These are phyloP conservation scores for Astrocystis sublimbata DNA, from an alignment of 495 filamentous ascomycete species.

Conservation along the genomic window DNA sequence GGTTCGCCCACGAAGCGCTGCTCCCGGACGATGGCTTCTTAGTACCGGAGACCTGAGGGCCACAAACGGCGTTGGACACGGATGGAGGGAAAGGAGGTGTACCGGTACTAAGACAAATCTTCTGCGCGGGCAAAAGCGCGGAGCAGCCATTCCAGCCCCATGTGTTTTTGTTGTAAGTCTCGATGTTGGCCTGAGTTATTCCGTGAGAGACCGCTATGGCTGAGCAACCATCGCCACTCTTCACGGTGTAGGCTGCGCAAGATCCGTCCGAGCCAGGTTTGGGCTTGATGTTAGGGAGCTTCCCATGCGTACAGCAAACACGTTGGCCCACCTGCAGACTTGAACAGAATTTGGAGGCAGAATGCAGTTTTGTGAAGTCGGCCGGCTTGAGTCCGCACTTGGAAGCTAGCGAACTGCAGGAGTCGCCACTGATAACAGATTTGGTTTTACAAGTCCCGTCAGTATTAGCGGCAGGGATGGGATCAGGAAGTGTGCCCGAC, in stretches of 20 bases:
- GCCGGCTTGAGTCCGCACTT: conserved; percentile 42
- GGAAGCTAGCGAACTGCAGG: conserved; percentile 40
- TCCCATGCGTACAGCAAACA: conserved; percentile 52
- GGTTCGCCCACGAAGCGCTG: conserved; percentile 18
- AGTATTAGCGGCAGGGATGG: too few species aligned
- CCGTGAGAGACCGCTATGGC: conserved; percentile 30
- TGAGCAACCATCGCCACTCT: conserved; percentile 37
- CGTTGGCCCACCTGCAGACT: conserved; percentile 35
- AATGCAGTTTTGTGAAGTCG: conserved; percentile 45
- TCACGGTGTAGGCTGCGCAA: conserved; percentile 40
- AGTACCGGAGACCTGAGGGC: conserved; percentile 13
- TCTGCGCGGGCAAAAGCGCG: conserved; percentile 22
- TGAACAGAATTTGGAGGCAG: conserved; percentile 36
- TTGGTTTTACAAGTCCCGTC: conserved; percentile 32
- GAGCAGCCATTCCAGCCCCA: conserved; percentile 55
- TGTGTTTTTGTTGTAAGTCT: conserved; percentile 44
- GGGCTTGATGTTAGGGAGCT: conserved; percentile 39
- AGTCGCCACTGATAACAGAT: conserved; percentile 32
- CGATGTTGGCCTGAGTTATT: conserved; percentile 39
- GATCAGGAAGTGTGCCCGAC: too few species aligned
- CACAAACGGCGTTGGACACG: background rate
- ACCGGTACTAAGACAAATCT: conserved; percentile 54
- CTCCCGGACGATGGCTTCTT: conserved; percentile 2
- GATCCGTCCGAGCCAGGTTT: conserved; percentile 44
- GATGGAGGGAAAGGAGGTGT: conserved; percentile 45